Evolutionary conservation across 805 yeast genomes (phyloP).

Genomic region (Candida pseudofarinosa): DNA sequence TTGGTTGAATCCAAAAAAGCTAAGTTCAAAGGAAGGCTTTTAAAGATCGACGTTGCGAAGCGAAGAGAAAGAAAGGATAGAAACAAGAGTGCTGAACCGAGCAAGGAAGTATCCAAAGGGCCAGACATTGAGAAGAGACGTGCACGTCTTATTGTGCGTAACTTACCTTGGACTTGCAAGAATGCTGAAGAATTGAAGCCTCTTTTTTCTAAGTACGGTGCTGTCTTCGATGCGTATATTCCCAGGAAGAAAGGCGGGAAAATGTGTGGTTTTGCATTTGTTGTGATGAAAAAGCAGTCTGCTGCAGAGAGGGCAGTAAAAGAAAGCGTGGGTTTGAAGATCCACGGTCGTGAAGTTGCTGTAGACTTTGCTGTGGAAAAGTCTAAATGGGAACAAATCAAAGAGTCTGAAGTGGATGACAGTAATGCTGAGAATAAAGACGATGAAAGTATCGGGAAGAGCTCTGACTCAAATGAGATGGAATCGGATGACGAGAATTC

Average conservation of each 20-base stretch:
- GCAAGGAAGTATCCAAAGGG: constrained; percentile 6
- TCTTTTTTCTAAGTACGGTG: constrained; percentile 72
- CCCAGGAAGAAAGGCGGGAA: constrained; percentile 85
- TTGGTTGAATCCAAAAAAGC: constrained; percentile 59
- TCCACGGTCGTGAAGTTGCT: constrained; percentile 87
- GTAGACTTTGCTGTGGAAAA: constrained; percentile 93
- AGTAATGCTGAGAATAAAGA: constrained; percentile 33
- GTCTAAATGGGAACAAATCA: constrained; percentile 67
- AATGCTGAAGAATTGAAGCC: constrained; percentile 68
- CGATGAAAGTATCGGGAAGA: constrained; percentile 37
- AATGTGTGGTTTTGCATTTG: constrained; percentile 94
- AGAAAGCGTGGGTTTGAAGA: constrained; percentile 67
- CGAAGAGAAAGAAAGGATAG: constrained; percentile 73
- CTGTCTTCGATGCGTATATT: constrained; percentile 81
- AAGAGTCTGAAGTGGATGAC: constrained; percentile 35
- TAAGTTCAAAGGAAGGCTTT: constrained; percentile 60
- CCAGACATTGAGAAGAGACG: constrained; percentile 66
- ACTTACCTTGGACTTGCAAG: constrained; percentile 94
- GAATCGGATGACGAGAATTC: constrained; percentile 29
- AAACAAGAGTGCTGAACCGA: constrained; percentile 7
- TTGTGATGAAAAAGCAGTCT: constrained; percentile 75
- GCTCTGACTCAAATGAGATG: constrained; percentile 36
- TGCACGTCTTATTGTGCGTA: constrained; percentile 84
- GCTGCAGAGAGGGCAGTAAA: constrained; percentile 82
- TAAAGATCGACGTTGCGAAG: constrained; percentile 84